Percentiles rank a stretch among this genome's conserved stretches.
phyloP scores from a whole-genome alignment of 495 filamentous ascomycete genomes.

The Lophiotrema nucula region DNA sequence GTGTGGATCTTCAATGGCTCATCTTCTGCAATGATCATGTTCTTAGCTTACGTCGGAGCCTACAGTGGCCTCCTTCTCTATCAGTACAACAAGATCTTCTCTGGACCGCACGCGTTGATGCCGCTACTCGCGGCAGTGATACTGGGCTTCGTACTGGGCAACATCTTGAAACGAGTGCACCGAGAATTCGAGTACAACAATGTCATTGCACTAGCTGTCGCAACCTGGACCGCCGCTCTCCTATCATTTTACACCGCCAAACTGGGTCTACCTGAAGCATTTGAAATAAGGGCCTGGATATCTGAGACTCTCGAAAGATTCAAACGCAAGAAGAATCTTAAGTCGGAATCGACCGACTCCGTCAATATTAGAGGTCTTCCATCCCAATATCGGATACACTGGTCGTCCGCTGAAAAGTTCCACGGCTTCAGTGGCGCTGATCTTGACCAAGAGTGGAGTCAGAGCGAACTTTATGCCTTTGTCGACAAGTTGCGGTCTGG shows the following conservation, averaged over 20 bases:
- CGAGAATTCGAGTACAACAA: conserved; percentile 47
- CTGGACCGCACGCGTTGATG: conserved; percentile 53
- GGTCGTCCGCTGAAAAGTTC: conserved; percentile 13
- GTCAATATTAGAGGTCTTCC: conserved; percentile 41
- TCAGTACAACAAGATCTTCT: conserved; percentile 62
- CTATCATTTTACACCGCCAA: conserved; percentile 47
- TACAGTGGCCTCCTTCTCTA: conserved; percentile 61
- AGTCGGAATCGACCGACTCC: conserved; percentile 11
- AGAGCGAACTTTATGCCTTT: conserved; percentile 54
- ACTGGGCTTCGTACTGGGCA: conserved; percentile 51
- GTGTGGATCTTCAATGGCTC: conserved; percentile 55
- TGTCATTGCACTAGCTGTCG: conserved; percentile 51
- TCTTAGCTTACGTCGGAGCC: conserved; percentile 52
- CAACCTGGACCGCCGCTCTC: conserved; percentile 56
- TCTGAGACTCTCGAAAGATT: conserved; percentile 2
- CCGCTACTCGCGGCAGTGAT: conserved; percentile 49
- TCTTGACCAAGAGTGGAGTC: conserved; percentile 27
- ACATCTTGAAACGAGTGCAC: conserved; percentile 28
- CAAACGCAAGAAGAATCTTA: background rate
- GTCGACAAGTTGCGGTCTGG: conserved; percentile 35
- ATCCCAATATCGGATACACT: conserved; percentile 33
- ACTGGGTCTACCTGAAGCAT: conserved; percentile 34
- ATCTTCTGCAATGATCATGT: conserved; percentile 49
- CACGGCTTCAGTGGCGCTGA: conserved; percentile 31
- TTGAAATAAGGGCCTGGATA: conserved; percentile 17